Evolutionary conservation across 345 rosid species (phyloP).

Genomic region (Anacardium occidentale): DNA sequence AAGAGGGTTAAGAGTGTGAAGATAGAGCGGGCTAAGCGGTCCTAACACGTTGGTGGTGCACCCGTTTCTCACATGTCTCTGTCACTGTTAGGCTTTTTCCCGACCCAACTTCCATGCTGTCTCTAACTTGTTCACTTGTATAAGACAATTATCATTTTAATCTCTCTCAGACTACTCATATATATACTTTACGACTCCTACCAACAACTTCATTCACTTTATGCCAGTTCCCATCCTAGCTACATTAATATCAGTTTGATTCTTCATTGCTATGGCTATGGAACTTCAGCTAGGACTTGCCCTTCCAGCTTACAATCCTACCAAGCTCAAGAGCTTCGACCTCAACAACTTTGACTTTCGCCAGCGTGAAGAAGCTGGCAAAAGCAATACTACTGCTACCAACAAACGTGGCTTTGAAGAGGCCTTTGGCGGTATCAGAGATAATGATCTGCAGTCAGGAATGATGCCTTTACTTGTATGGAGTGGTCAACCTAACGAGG

Average conservation of each 20-base stretch:
- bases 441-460: conserved; percentile 7
- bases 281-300: conserved; percentile 55
- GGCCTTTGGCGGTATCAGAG: conserved; percentile 23
- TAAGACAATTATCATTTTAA: conserved; percentile 27
- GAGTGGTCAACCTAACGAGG: conserved; percentile 56
- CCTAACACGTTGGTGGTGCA: conserved; percentile 29
- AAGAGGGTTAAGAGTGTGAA: conserved; percentile 6
- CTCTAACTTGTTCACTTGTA: conserved; percentile 34
- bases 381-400: background rate
- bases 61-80: conserved; percentile 38
- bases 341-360: conserved; percentile 18
- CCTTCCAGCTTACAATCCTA: conserved; percentile 28
- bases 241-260: background rate
- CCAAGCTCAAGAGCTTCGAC: conserved; percentile 15
- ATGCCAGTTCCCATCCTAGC: background rate
- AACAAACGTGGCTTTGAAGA: conserved; percentile 37
- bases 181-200: conserved; percentile 1
- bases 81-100: conserved; percentile 62
- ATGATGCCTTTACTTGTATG: conserved; percentile 32
- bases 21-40: conserved; percentile 19
- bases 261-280: conserved; percentile 42
- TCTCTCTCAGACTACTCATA: conserved; percentile 3
- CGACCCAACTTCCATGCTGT: conserved; percentile 60
- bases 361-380: background rate
- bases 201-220: conserved; percentile 16